Conservation (phyloP, 768 basidiomycete genomes). For the Boletus rex-veris region DNA sequence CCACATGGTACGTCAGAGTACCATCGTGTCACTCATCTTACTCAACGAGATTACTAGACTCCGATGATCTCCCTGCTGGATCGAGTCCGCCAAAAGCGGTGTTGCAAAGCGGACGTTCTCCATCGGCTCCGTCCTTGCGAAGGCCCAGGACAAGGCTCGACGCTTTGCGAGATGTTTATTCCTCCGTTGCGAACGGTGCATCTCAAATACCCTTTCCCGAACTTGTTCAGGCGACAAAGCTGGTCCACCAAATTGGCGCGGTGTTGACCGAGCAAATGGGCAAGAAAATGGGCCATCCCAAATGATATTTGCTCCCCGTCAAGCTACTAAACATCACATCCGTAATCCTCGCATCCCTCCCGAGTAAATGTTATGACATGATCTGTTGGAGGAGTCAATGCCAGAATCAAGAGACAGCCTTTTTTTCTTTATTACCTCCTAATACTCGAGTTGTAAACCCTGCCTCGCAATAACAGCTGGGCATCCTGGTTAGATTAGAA, state of each 20-base stretch:
- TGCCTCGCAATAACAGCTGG: background rate
- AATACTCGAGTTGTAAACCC: background rate
- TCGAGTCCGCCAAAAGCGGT: background rate
- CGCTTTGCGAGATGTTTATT: slow-evolving; percentile 42
- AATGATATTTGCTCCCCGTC: slow-evolving; percentile 3
- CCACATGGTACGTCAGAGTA: slow-evolving; percentile 9
- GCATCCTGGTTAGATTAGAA: background rate
- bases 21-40: background rate
- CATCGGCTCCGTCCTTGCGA: slow-evolving; percentile 23
- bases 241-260: slow-evolving; percentile 46
- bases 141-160: slow-evolving; percentile 44
- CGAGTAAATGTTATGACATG: slow-evolving; percentile 1
- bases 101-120: slow-evolving; percentile 11
- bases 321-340: slow-evolving; percentile 37
- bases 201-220: slow-evolving; percentile 51
- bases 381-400: background rate
- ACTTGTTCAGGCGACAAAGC: slow-evolving; percentile 42
- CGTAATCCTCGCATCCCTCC: slow-evolving; percentile 34
- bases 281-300: slow-evolving; percentile 29
- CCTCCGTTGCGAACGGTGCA: slow-evolving; percentile 38
- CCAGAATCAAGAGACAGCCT: background rate
- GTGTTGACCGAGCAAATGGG: slow-evolving; percentile 45
- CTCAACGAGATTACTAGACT: background rate
- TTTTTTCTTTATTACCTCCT: background rate
- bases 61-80: background rate